These are phyloP conservation scores for Phialophora verrucosa DNA, from an alignment of 2,329 filamentous ascomycete species.

Conservation along the genomic window DNA sequence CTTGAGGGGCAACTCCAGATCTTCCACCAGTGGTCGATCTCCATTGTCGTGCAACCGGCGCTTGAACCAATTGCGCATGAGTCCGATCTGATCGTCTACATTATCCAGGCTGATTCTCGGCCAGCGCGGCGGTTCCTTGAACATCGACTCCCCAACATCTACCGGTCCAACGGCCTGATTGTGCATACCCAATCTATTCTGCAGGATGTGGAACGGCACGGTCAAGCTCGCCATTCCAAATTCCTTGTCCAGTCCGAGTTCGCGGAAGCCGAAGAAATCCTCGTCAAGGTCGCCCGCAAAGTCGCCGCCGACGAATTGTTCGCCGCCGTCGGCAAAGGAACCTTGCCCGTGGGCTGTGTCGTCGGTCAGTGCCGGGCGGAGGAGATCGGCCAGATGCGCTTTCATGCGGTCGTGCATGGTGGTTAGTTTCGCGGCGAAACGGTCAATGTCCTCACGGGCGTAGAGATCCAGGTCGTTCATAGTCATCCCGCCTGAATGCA, in stretches of 20 bases:
- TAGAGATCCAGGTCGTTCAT: constrained; percentile 82
- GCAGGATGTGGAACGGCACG: constrained; percentile 90
- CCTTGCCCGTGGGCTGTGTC: constrained; percentile 81
- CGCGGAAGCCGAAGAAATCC: constrained; percentile 98
- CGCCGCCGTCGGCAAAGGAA: constrained; percentile 94
- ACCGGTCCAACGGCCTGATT: constrained; percentile 52
- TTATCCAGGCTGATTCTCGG: constrained; percentile 80
- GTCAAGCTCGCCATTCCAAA: constrained; percentile 86
- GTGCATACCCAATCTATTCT: constrained; percentile 84
- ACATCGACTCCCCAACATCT: constrained; percentile 52
- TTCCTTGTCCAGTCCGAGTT: constrained; percentile 88
- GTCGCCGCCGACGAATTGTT: constrained; percentile 94
- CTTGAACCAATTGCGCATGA: constrained; percentile 90
- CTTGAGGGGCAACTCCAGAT: constrained; percentile 92
- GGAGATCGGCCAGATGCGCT: constrained; percentile 84
- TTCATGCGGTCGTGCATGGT: constrained; percentile 96
- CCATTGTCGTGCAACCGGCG: constrained; percentile 84
- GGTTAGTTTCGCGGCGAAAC: constrained; percentile 76
- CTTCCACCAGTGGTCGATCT: constrained; percentile 84
- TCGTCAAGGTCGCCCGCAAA: constrained; percentile 98
- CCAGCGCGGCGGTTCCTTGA: constrained; percentile 69
- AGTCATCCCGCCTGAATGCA: constrained; percentile 83
- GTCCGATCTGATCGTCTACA: constrained; percentile 78
- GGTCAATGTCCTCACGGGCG: constrained; percentile 90
- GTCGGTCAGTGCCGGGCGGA: constrained; percentile 86